Conservation (phyloP, 1,284 basidiomycete species). For the Hortiboletus rubellus region DNA sequence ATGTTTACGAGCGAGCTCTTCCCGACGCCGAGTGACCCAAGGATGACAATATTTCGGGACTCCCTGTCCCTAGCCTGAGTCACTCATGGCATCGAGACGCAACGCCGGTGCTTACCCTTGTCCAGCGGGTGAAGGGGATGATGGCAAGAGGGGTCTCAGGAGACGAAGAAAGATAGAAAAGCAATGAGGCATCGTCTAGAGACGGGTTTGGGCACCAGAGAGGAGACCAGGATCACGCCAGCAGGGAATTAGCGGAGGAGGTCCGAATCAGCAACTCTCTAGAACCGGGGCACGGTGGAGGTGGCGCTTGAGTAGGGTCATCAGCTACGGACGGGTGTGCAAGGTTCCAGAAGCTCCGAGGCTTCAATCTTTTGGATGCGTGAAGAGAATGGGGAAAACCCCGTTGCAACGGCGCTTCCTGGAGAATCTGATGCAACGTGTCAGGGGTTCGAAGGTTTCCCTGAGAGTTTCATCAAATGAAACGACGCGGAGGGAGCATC, state of each 20-base stretch:
- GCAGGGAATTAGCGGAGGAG: neutral
- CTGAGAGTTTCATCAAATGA: constrained; percentile 3
- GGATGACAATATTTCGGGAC: constrained; percentile 23
- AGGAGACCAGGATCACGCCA: neutral
- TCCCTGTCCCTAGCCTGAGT: constrained; percentile 11
- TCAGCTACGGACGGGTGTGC: neutral
- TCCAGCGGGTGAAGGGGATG: neutral
- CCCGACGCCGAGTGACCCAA: constrained; percentile 31
- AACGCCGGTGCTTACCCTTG: constrained; percentile 13
- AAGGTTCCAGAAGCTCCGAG: neutral
- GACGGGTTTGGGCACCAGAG: neutral
- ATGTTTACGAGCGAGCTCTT: constrained; percentile 33
- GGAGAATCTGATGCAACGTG: constrained; percentile 10
- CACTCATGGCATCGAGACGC: neutral
- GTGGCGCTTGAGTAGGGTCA: neutral
- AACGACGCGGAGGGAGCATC: constrained; percentile 8
- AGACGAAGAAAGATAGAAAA: neutral
- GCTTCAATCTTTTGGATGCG: neutral
- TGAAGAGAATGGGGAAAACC: neutral
- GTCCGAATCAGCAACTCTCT: neutral
- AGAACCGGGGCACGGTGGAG: neutral
- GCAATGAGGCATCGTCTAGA: neutral
- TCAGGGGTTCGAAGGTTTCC: neutral
- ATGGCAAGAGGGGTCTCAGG: neutral
- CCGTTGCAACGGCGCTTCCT: constrained; percentile 1